Conservation (phyloP, 2,329 filamentous ascomycete species). For the Aspergillus felis region DNA sequence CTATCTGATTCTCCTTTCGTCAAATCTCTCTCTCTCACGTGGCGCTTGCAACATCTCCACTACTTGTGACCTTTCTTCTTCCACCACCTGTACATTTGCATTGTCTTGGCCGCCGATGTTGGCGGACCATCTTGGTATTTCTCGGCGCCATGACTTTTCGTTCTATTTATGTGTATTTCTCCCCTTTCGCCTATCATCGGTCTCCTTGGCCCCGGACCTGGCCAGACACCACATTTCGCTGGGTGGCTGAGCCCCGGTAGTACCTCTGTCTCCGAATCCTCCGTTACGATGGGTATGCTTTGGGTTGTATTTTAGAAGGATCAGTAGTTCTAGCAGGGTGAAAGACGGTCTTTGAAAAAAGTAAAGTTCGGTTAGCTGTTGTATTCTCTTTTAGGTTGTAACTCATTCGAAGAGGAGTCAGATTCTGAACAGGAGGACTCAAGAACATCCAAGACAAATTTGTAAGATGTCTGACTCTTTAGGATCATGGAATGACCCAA, state of each 20-base stretch:
- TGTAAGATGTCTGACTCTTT: not conserved
- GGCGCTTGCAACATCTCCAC: conserved; percentile 21
- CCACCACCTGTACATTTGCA: conserved; percentile 31
- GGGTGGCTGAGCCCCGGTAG: not conserved
- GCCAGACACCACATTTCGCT: not conserved
- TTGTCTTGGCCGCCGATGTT: conserved; percentile 24
- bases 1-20: not conserved
- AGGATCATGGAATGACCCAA: not conserved
- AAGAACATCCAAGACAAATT: not conserved
- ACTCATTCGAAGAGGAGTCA: not conserved
- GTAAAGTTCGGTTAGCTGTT: not conserved
- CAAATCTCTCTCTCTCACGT: conserved; percentile 7
- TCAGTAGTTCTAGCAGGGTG: not conserved
- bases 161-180: conserved; percentile 8
- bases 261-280: conserved; percentile 5
- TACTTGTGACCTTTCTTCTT: conserved; percentile 14
- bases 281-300: conserved; percentile 1
- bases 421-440: not conserved
- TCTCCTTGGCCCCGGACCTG: conserved; percentile 5
- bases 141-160: conserved; percentile 29
- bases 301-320: conserved; percentile 11
- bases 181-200: conserved; percentile 3
- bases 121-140: conserved; percentile 28
- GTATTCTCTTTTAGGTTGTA: not conserved
- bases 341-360: not conserved